Evolutionary conservation across 2,329 filamentous ascomycete species (phyloP).

Genomic region (Aspergillus latus): DNA sequence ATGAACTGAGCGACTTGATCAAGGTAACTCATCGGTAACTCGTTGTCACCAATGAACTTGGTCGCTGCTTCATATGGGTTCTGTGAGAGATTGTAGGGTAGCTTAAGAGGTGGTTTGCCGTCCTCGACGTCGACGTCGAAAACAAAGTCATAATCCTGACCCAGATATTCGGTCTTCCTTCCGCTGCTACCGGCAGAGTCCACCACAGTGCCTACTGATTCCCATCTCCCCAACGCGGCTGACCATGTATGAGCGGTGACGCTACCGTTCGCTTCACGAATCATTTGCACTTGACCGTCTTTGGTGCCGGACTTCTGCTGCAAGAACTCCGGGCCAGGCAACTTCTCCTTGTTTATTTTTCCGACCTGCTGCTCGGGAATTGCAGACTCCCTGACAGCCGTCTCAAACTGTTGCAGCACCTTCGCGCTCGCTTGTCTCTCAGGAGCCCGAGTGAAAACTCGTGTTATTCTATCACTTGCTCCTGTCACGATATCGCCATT

Average conservation of each 20-base stretch:
- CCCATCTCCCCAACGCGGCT: slow-evolving; percentile 68
- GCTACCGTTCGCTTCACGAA: slow-evolving; percentile 75
- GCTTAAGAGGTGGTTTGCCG: slow-evolving; percentile 84
- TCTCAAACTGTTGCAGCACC: slow-evolving; percentile 72
- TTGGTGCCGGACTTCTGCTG: slow-evolving; percentile 82
- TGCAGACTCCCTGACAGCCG: slow-evolving; percentile 75
- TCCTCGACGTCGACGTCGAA: slow-evolving; percentile 97
- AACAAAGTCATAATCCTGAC: slow-evolving; percentile 91
- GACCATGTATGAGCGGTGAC: slow-evolving; percentile 91
- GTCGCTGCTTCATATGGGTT: slow-evolving; percentile 90
- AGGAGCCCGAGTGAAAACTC: slow-evolving; percentile 74
- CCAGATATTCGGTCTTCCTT: slow-evolving; percentile 72
- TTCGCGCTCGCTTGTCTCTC: slow-evolving; percentile 69
- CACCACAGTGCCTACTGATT: slow-evolving; percentile 90
- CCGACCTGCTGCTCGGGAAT: slow-evolving; percentile 85
- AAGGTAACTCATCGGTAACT: slow-evolving; percentile 81
- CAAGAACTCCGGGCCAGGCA: slow-evolving; percentile 86
- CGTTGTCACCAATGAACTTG: slow-evolving; percentile 86
- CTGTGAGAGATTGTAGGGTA: slow-evolving; percentile 90
- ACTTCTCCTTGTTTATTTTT: slow-evolving; percentile 84
- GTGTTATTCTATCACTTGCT: slow-evolving; percentile 80
- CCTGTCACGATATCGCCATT: slow-evolving; percentile 93
- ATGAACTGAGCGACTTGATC: slow-evolving; percentile 95
- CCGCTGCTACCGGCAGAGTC: slow-evolving; percentile 82
- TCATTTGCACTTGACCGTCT: slow-evolving; percentile 93